Base-by-base conservation (phyloP, 1,139 yeast species). In the Yamadazyma triangularis region DNA sequence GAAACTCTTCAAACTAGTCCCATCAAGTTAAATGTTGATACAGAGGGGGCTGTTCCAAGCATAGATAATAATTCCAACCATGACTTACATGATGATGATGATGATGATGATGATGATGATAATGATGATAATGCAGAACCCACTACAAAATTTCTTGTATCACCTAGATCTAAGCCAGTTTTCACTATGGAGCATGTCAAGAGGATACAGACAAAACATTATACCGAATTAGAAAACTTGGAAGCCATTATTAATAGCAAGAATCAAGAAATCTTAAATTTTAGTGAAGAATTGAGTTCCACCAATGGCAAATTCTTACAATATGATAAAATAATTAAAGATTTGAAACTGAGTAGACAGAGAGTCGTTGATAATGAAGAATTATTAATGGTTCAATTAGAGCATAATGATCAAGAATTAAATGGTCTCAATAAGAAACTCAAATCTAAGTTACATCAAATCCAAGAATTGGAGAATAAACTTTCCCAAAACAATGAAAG, bases 121-220 rank as follows among this genome's bases (percentile, higher is more conserved):
- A 37, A 32, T 15, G 40, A 44, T 13, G 59, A 59, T 7, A 9
- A 18, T 7, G 9, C 6, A 18, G 20, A 18, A 9, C 60, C 62
- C 1, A 58, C 65, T 1, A 51, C 54, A 22, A 57, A 58, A 39
- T 53, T 59, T 32, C 39, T 56, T 19, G 47, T 53, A 51, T 57
- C 66, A 1, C 64, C 65, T 11, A 58, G 58, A 33, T 60, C 67
- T 4, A 61, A 58, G 30, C 68, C 69, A 1, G 51, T 59, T 2
- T 64, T 60, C 31, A 56, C 70, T 1, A 40, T 54, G 14, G 49
- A 51, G 14, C 60, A 61, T 29, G 45, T 64, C n/a, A 46, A 51
- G 25, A 50, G 51, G 28, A 47, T 64, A 30, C 62, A 59, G 35
- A 33, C 39, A 7, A 51, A 52, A 8, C 55, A 58, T 30, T 39